Base-by-base conservation (phyloP, 164 flowering plant species). In the Sedum album region DNA sequence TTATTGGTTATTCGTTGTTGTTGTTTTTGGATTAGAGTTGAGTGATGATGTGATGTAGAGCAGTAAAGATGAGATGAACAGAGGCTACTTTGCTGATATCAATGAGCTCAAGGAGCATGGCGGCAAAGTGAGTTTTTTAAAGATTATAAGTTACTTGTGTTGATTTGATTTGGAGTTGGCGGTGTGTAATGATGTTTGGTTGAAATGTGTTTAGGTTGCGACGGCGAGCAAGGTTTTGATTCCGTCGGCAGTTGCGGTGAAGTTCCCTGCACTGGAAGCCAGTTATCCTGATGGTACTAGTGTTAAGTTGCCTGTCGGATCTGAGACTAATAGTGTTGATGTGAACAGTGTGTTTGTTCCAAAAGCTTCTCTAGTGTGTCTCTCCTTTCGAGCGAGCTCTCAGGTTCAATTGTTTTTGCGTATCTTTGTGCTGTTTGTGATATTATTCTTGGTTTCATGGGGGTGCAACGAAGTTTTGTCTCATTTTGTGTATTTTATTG, bases 31-130 rank as follows among this genome's bases (percentile, higher is more conserved):
- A 44, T 44, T 13, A 17, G 3, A 44, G 15, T 10, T 13, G 48
- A 44, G 11, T 44, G 48, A 44, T 44, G 48, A 1, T 44, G 48
- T 44, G 48, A 17, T 77, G 73, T 44, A 44, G 48, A 18, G 48
- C 48, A 44, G 48, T 44, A 38, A 74, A 69, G 97, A 95, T 83
- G 99, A 91, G 78, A 82, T 91, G 94, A 95, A 77, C 66, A 79
- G 99, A 76, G 96, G 99, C 31, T 88, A 90, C 77, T 95, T 95
- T 68, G 94, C 89, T 14, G 97, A 95, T 69, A 82, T 88, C 38
- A 60, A 80, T 0, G 99, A 95, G 77, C 76, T 90, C 44, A 82
- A 85, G 80, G 70, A 90, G 72, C 96, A 95, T 79, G 96, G 96
- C 70, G 97, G 97, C 69, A 92, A 95, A 97, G 97, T 95, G 77